phyloP scores from a whole-genome alignment of 495 filamentous ascomycete species.

The Neurospora sp. region DNA sequence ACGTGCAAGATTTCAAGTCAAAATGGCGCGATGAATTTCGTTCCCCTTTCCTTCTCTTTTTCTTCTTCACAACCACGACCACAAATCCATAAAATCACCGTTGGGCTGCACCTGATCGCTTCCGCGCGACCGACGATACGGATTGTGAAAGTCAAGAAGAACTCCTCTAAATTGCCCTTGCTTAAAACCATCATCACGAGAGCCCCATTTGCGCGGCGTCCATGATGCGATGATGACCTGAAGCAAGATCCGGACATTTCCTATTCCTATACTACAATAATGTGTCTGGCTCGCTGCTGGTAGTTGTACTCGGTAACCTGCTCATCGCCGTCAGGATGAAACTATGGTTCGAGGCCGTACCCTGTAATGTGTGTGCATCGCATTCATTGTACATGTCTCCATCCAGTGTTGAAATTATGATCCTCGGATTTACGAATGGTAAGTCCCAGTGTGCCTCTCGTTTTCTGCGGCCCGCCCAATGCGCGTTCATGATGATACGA shows the following conservation, averaged over 20 bases:
- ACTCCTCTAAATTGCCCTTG: conserved; percentile 51
- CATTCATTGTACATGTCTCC: not conserved
- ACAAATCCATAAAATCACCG: conserved; percentile 84
- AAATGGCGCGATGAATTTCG: conserved; percentile 9
- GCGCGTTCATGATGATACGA: conserved; percentile 16
- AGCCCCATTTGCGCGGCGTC: conserved; percentile 61
- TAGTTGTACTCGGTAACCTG: conserved; percentile 2
- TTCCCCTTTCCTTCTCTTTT: conserved; percentile 17
- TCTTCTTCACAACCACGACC: conserved; percentile 57
- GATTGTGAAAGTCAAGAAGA: conserved; percentile 59
- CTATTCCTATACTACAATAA: not conserved
- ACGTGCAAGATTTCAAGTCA: conserved; percentile 8
- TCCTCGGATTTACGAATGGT: not conserved
- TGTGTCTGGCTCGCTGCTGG: not conserved
- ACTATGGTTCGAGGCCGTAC: not conserved
- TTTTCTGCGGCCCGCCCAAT: not conserved
- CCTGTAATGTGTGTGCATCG: not conserved
- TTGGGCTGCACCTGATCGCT: conserved; percentile 44
- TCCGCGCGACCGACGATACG: conserved; percentile 70
- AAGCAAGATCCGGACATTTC: conserved; percentile 43
- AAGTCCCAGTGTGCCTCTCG: not conserved
- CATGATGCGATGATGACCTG: conserved; percentile 99
- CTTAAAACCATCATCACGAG: conserved; percentile 99
- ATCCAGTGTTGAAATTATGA: not conserved
- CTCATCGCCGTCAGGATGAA: not conserved